Evolutionary conservation across 163 green algal genomes (phyloP), one percentile per base, ranked within the genome.

Genomic region (Scenedesmus sp.): DNA sequence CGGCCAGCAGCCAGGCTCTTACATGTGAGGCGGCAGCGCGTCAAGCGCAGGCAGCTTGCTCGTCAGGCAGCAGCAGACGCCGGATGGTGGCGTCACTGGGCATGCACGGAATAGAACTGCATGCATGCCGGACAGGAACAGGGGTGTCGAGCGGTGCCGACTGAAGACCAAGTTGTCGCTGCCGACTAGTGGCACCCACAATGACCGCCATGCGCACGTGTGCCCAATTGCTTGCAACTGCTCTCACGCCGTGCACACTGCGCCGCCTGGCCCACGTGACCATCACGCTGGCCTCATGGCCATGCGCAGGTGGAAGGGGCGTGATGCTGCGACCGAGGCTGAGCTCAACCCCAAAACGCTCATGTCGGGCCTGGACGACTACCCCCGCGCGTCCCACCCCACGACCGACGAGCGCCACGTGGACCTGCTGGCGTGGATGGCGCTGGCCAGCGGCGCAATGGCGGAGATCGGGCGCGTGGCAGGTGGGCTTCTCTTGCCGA

Each of bases 291-390:
- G 22, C 65, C 65, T 13, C 65, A 78, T 37, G 6, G 9, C 30
- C 16, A 30, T 46, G 20, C 37, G 24, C 94, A 95, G 93, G 93
- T 96, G 94, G 94, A 91, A 95, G 76, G 93, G 97, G 22, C 91
- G 98, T 22, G 94, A 98, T 61, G 88, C 83, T 0, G 51, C 42
- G 33, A 95, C 93, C 2, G 30, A 86, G 6, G 22, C 46, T 4
- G 96, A 99, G 93, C 96, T 99, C 44, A 99, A 99, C 92, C 97
- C 97, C 56, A 99, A 99, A 90, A 99, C 97, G 0, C 94, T 99
- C 2, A 97, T 97, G 10, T 97, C 93, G 33, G 98, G 98, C 0
- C 89, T 99, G 79, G 98, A 99, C 88, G 98, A 99, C 95, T 99
- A 97, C 85, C 98, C 98, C 0, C 94, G 98, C 3, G 97, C 98